Percentiles rank a stretch among this genome's conserved stretches.
phyloP scores from a whole-genome alignment of 2,329 filamentous ascomycete genomes.

The Monilinia laxa region DNA sequence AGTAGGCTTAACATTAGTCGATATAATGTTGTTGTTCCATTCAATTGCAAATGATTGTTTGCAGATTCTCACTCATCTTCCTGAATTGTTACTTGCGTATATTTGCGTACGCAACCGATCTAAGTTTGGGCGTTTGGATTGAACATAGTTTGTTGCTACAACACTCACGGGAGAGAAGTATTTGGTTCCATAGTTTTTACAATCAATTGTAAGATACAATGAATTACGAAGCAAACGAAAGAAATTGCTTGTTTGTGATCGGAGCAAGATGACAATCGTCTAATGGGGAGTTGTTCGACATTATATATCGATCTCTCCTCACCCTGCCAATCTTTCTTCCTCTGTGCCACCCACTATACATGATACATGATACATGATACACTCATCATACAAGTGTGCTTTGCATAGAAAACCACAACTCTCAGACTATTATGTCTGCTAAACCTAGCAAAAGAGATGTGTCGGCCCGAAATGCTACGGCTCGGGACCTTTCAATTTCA shows the following conservation, averaged over 20 bases:
- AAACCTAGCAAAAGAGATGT: neutral
- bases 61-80: neutral
- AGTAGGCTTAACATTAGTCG: neutral
- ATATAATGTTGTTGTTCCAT: neutral
- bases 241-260: neutral
- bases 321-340: neutral
- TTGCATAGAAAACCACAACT: neutral
- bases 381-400: neutral
- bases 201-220: neutral
- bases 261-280: neutral
- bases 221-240: neutral
- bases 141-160: neutral
- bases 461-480: neutral
- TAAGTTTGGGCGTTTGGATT: neutral
- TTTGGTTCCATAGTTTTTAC: neutral
- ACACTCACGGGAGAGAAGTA: neutral
- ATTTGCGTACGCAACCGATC: neutral
- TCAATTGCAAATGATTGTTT: neutral
- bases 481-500: neutral
- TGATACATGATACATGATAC: neutral
- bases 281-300: neutral
- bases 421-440: neutral
- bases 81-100: neutral
- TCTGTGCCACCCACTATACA: conserved; percentile 11
- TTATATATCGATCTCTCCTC: neutral